Evolutionary conservation across 163 green algal genomes (phyloP), one percentile per base, ranked within the genome.

Genomic region (Chlamydomonas reinhardtii): DNA sequence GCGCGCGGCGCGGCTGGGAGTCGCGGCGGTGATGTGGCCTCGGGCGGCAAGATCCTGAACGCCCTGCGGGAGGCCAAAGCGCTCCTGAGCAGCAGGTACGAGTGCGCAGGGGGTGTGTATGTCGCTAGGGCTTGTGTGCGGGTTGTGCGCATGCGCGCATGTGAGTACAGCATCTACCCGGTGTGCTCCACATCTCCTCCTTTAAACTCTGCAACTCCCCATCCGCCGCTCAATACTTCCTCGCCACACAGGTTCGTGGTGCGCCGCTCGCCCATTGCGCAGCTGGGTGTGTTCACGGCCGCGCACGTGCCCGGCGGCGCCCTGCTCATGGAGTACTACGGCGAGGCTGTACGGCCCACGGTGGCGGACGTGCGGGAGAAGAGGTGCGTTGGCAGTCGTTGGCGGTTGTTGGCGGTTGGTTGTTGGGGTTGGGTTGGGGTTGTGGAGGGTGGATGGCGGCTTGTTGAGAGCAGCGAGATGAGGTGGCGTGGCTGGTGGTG

Each of bases 301-400:
- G 74, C 73, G 34, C 27, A 43, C 22, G 64, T 92, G 15, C 22
- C 61, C 6, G 76, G 72, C 19, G 89, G 88, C 22, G 84, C 89
- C 24, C 43, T 91, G 68, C 59, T 95, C 34, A 86, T 93, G 65
- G 90, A 94, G 72, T 95, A 92, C 66, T 62, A 73, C 22, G 92
- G 92, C 2, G 90, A 94, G 79, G 64, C 87, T 56, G 72, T 94
- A 39, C 68, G 92, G 15, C 69, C 32, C 15, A 70, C 82, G 8
- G 69, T 95, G 66, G 90, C 90, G 15, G 91, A 93, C 74, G 56
- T 91, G 61, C 75, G 89, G 29, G 85, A 89, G 64, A 64, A 69
- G 74, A 73, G 77, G 68, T 90, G 48, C 11, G 56, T 4, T 2
- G 25, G 71, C 25, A 48, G 39, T 48, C 5, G 39, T 48, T 11